Percentiles rank a stretch among this genome's conserved stretches.
Evolutionary conservation across 345 rosid species (phyloP).

Genomic region (Mallotus nudiflorus): DNA sequence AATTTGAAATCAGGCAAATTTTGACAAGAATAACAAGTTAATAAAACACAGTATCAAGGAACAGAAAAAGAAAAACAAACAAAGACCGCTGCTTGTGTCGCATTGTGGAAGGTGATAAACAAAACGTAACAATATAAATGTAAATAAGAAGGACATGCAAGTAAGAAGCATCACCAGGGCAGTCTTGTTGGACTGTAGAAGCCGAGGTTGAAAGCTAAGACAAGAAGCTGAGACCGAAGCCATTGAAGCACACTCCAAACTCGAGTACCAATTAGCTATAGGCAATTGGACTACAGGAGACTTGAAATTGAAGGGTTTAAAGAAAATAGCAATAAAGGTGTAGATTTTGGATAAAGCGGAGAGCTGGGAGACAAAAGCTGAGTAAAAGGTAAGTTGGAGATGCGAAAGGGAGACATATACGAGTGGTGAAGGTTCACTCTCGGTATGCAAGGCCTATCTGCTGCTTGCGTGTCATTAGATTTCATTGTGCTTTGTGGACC

Average conservation of each 20-base stretch:
- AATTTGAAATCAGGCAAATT: too few relatives aligned
- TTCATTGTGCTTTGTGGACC: constrained; percentile 6
- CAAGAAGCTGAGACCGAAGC: constrained; percentile 21
- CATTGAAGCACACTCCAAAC: background rate
- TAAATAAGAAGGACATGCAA: background rate
- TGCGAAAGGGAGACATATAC: background rate
- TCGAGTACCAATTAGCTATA: background rate
- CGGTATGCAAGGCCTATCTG: constrained; percentile 17
- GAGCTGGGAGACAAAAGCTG: background rate
- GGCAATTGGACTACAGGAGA: background rate
- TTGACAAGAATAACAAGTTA: too few relatives aligned
- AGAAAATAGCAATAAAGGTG: background rate
- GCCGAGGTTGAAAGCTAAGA: background rate
- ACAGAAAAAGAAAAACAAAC: too few relatives aligned
- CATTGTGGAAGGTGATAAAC: too few relatives aligned
- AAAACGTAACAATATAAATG: too few relatives aligned
- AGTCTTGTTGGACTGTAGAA: background rate
- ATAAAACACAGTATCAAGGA: too few relatives aligned
- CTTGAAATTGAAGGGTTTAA: background rate
- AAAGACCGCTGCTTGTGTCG: too few relatives aligned
- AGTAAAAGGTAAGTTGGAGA: background rate
- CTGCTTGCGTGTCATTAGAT: constrained; percentile 1
- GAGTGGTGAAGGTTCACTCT: constrained; percentile 18
- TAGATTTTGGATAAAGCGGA: background rate
- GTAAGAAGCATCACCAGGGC: background rate